These are phyloP conservation scores for Sporormia fimetaria DNA, from an alignment of 495 filamentous ascomycete genomes.

Conservation along the genomic window DNA sequence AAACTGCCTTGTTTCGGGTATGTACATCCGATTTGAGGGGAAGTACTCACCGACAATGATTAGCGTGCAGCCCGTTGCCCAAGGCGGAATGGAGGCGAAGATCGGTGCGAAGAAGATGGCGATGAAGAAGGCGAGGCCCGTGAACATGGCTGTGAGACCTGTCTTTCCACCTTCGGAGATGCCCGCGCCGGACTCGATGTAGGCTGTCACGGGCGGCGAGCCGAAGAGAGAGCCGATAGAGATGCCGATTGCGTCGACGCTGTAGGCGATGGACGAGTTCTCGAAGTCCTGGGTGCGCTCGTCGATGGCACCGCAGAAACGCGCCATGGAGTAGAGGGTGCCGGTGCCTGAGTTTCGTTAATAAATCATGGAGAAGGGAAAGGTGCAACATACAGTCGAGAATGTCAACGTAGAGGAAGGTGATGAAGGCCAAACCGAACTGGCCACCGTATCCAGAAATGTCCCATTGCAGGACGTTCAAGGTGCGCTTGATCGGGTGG, in stretches of 20 bases:
- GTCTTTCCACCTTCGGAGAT: constrained; percentile 76
- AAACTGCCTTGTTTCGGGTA: not conserved
- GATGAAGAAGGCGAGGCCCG: constrained; percentile 74
- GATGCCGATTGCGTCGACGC: constrained; percentile 65
- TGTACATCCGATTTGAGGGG: too few species aligned
- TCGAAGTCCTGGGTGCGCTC: constrained; percentile 67
- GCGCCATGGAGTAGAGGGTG: constrained; percentile 74
- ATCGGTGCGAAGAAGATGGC: constrained; percentile 78
- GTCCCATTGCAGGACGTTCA: constrained; percentile 58
- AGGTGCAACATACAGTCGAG: constrained; percentile 41
- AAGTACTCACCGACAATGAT: constrained; percentile 45
- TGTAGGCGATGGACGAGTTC: constrained; percentile 63
- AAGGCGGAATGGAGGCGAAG: constrained; percentile 72
- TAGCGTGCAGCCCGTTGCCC: constrained; percentile 74
- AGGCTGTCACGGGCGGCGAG: constrained; percentile 65
- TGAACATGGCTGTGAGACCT: constrained; percentile 64
- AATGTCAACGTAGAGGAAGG: constrained; percentile 79
- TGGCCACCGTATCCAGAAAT: constrained; percentile 51
- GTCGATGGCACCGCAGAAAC: constrained; percentile 62
- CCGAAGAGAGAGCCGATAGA: constrained; percentile 68
- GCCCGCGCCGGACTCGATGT: constrained; percentile 72
- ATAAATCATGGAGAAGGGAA: not conserved
- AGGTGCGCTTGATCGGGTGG: constrained; percentile 55
- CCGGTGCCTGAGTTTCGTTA: constrained; percentile 38
- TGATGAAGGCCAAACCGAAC: constrained; percentile 68